Evolutionary conservation across 2,329 filamentous ascomycete species (phyloP).

Genomic region (Stenocarpella maydis): DNA sequence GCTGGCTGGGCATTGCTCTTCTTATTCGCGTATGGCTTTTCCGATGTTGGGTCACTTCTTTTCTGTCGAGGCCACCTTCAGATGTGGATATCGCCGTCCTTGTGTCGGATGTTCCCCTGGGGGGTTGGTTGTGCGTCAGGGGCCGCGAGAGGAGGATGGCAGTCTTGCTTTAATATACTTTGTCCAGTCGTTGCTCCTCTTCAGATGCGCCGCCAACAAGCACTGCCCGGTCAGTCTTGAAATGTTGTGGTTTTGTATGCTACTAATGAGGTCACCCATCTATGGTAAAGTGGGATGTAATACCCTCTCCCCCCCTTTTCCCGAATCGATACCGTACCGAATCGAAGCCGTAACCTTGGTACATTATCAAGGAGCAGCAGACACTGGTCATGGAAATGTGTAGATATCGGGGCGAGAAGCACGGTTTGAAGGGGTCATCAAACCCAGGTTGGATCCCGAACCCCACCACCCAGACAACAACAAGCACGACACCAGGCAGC

Average conservation of each 20-base stretch:
- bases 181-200: slow-evolving; percentile 9
- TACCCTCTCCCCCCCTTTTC: too few species aligned
- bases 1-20: neutral
- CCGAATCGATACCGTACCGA: too few species aligned
- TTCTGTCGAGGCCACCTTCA: slow-evolving; percentile 6
- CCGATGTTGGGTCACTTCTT: neutral
- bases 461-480: too few species aligned
- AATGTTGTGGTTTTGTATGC: neutral
- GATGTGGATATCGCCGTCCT: slow-evolving; percentile 3
- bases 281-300: neutral
- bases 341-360: too few species aligned
- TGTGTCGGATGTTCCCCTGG: neutral
- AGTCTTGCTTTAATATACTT: slow-evolving; percentile 32
- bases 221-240: neutral
- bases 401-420: too few species aligned
- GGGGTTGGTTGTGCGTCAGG: slow-evolving; percentile 9
- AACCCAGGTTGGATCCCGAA: too few species aligned
- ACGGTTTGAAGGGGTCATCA: too few species aligned
- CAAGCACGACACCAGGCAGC: too few species aligned
- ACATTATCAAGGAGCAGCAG: too few species aligned
- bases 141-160: slow-evolving; percentile 11
- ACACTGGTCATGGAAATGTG: too few species aligned
- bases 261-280: neutral
- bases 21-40: neutral
- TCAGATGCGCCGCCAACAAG: neutral